Percentiles rank a stretch among this genome's conserved stretches.
phyloP scores from a whole-genome alignment of 83 land plant species.

The Picea mariana region DNA sequence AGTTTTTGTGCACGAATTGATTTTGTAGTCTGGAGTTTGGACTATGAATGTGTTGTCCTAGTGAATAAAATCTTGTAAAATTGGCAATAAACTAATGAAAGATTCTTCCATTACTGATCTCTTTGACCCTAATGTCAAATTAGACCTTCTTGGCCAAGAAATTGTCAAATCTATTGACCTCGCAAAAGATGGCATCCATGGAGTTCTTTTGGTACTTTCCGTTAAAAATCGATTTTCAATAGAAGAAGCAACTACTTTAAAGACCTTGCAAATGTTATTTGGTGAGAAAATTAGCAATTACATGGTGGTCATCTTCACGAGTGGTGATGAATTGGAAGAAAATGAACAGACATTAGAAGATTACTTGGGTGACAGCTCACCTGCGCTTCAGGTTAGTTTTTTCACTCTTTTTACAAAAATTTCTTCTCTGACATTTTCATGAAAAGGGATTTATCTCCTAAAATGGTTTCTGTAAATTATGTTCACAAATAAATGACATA shows the following conservation, averaged over 20 bases:
- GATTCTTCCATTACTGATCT: constrained; percentile 48
- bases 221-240: constrained; percentile 60
- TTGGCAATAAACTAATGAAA: too few relatives aligned
- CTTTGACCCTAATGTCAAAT: constrained; percentile 52
- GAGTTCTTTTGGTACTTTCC: constrained; percentile 68
- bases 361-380: constrained; percentile 40
- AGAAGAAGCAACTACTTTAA: constrained; percentile 62
- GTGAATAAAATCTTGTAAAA: too few relatives aligned
- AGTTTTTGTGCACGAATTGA: too few relatives aligned
- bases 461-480: too few relatives aligned
- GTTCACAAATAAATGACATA: too few relatives aligned
- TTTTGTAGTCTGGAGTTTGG: too few relatives aligned
- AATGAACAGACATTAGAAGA: constrained; percentile 51
- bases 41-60: too few relatives aligned
- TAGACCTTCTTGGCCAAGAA: constrained; percentile 59
- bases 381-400: constrained; percentile 17
- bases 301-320: constrained; percentile 82
- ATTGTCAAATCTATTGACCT: constrained; percentile 76
- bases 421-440: not conserved
- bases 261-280: constrained; percentile 54
- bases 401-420: not conserved
- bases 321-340: constrained; percentile 79
- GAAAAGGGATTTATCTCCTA: not conserved
- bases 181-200: constrained; percentile 88
- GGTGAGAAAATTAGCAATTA: constrained; percentile 56